A percentile compares a stretch with the other conserved stretches of the same genome.
Conservation (phyloP, 805 yeast genomes). For the Hanseniaspora pseudoguilliermondii region DNA sequence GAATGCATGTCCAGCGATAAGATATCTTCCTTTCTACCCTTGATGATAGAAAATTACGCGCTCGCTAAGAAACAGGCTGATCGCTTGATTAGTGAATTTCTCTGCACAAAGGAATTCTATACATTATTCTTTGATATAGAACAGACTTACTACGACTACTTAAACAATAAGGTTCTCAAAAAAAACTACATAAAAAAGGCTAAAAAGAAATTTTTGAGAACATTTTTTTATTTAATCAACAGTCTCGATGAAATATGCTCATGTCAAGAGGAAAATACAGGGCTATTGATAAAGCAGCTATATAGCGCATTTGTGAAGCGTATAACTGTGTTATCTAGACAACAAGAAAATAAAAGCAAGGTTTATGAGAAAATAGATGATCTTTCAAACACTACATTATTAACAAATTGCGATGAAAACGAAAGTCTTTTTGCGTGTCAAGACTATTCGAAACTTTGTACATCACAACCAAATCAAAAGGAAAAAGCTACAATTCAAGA, state of each 20-base stretch:
- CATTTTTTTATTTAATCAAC: not conserved
- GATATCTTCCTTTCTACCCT: not conserved
- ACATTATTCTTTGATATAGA: not conserved
- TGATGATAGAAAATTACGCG: not conserved
- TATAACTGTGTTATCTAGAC: not conserved
- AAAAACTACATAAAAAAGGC: not conserved
- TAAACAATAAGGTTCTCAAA: not conserved
- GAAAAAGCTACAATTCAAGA: no score
- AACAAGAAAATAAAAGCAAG: not conserved
- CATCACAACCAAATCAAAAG: no score
- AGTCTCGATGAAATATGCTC: not conserved
- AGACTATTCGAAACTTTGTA: no score
- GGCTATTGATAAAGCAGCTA: not conserved
- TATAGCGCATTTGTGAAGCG: not conserved
- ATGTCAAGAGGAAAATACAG: not conserved
- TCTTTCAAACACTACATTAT: no score
- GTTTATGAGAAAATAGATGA: no score
- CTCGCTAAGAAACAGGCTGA: not conserved
- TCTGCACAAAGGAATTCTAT: not conserved
- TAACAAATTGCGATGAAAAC: no score
- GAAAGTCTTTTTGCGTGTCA: no score
- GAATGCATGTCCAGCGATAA: not conserved
- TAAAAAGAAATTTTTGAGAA: not conserved
- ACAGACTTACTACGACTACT: not conserved
- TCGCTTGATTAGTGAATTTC: not conserved